Evolutionary conservation across 495 filamentous ascomycete species (phyloP), one percentile per base, ranked within the genome.

Genomic region (Lophium mytilinum): DNA sequence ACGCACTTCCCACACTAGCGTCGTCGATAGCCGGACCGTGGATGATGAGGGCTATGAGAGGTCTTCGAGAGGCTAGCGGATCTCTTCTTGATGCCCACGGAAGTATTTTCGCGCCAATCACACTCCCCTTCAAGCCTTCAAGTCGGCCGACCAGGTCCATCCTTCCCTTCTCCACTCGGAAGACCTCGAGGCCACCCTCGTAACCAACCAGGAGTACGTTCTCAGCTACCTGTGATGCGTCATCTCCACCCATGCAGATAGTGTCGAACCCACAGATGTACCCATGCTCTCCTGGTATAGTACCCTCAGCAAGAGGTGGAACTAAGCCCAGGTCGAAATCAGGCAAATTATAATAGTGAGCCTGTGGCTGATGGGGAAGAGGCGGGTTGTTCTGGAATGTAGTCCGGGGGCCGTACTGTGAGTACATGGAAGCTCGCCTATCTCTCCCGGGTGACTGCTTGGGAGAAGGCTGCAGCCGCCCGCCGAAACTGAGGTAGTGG

Each of bases 181-280:
- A 81, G 39, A 95, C 76, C 52, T 93, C 84, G 49, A 95, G 64
- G 0, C 81, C 81, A 24, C 87, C 81, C 61, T 93, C 83, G 50
- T 83, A 88, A 7, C 90, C 90, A 17, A 87, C 78, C 0, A 94
- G 66, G 40, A 91, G 72, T 21, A 90, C 88, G 64, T 80, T 87
- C 48, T 85, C 80, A 34, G 76, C 78, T 37, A 78, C 76, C 34
- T 76, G 71, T 3, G 74, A 46, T 60, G 70, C 70, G 66, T 80
- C 71, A 64, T 71, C 58, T 50, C 75, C 69, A 9, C 74, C 68
- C 42, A 72, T 76, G 2, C 80, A 71, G 17, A 93, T 71, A 14
- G 72, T 79, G 65, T 93, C 89, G 62, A 92, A 90, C n/a, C 83
- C 82, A 65, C 88, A 93, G 65, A 82, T 87, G 41, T 83, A 88